Evolutionary conservation across 1,139 yeast genomes (phyloP).

Genomic region (Blastobotrys aristatus): DNA sequence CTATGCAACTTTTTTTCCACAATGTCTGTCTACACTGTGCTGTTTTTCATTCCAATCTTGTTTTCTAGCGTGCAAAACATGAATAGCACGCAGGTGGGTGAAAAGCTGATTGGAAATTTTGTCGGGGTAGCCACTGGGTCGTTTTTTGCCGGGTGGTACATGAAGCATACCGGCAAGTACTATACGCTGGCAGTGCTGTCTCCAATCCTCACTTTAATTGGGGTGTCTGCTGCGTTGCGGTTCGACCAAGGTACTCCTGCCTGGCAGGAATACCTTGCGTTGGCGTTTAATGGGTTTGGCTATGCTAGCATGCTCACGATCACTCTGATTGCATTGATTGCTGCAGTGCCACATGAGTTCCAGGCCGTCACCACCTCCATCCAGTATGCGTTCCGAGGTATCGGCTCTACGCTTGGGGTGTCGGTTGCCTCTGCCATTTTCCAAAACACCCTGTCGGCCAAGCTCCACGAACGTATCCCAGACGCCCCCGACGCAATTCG

Average conservation of each 20-base stretch:
- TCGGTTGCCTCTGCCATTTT: constrained; percentile 64
- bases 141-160: constrained; percentile 60
- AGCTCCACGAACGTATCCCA: constrained; percentile 38
- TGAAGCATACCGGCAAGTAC: constrained; percentile 66
- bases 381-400: constrained; percentile 68
- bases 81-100: constrained; percentile 56
- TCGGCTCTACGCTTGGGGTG: constrained; percentile 71
- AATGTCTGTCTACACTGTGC: constrained; percentile 49
- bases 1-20: constrained; percentile 62
- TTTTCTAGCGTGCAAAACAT: constrained; percentile 53
- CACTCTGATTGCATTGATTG: constrained; percentile 61
- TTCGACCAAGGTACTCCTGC: constrained; percentile 18
- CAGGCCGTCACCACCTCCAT: constrained; percentile 75
- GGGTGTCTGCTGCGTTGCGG: constrained; percentile 36
- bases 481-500: constrained; percentile 39
- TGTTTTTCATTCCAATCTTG: constrained; percentile 63
- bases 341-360: constrained; percentile 53
- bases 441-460: constrained; percentile 38
- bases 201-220: constrained; percentile 45
- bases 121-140: constrained; percentile 68
- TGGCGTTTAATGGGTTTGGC: constrained; percentile 51
- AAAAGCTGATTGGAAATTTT: constrained; percentile 60
- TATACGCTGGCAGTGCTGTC: constrained; percentile 45
- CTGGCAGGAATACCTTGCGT: constrained; percentile 29
- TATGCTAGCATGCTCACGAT: constrained; percentile 60